Evolutionary conservation across 202 grass and related monocot species (phyloP).

Genomic region (Digitaria exilis): DNA sequence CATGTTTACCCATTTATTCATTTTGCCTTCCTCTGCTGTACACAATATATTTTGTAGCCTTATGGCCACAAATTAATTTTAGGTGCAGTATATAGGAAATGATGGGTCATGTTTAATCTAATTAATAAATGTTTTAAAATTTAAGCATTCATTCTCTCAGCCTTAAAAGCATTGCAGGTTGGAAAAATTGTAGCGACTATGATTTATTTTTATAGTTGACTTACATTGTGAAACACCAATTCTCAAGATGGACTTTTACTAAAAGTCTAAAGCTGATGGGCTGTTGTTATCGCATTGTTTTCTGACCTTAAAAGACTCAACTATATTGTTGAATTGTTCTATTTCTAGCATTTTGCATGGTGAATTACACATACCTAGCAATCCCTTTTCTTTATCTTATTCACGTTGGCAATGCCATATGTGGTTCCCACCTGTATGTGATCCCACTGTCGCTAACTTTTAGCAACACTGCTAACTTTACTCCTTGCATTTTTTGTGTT

Average conservation of each 20-base stretch:
- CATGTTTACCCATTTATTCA: not conserved
- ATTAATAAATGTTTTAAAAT: not conserved
- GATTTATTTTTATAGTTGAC: not conserved
- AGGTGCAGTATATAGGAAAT: not conserved
- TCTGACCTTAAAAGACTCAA: conserved; percentile 3
- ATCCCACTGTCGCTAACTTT: not conserved
- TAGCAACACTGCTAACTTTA: not conserved
- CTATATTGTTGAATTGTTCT: not conserved
- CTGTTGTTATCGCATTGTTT: not conserved
- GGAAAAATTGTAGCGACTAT: not conserved
- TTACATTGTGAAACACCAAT: conserved; percentile 6
- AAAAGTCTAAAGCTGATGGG: conserved; percentile 7
- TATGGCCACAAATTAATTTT: not conserved
- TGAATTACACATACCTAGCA: not conserved
- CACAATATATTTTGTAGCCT: not conserved
- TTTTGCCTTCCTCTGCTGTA: not conserved
- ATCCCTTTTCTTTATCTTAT: not conserved
- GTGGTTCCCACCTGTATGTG: not conserved
- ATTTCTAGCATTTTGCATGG: not conserved
- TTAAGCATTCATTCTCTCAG: not conserved
- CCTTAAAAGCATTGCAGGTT: not conserved
- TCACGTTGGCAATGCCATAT: not conserved
- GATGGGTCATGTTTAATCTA: not conserved
- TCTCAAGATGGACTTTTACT: not conserved
- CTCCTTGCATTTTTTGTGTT: conserved; percentile 19